Evolutionary conservation across 2,329 filamentous ascomycete genomes (phyloP).

Genomic region (Penicillium sp.): DNA sequence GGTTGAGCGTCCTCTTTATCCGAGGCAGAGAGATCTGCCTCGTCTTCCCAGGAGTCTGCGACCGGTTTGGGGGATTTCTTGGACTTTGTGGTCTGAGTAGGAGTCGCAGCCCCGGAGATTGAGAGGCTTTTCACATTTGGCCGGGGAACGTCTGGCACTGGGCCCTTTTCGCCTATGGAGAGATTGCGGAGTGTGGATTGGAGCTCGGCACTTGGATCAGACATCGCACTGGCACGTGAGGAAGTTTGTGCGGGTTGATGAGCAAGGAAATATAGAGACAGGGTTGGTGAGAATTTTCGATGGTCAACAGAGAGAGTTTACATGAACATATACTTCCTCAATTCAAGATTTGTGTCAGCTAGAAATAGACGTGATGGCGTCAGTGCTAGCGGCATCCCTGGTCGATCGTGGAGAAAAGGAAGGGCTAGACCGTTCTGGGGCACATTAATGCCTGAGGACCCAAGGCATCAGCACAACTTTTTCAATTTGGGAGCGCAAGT

Average conservation of each 20-base stretch:
- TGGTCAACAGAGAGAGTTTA: background rate
- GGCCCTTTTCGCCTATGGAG: constrained; percentile 31
- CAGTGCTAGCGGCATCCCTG: constrained; percentile 21
- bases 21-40: constrained; percentile 52
- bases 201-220: constrained; percentile 29
- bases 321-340: background rate
- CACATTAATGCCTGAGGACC: constrained; percentile 1
- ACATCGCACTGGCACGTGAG: constrained; percentile 16
- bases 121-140: constrained; percentile 14
- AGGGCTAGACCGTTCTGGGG: constrained; percentile 20
- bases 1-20: constrained; percentile 32
- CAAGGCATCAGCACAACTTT: no score
- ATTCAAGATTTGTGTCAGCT: constrained; percentile 6
- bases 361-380: constrained; percentile 23
- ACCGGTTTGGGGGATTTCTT: constrained; percentile 37
- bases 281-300: background rate
- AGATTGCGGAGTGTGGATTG: constrained; percentile 34
- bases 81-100: constrained; percentile 4
- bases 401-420: constrained; percentile 25
- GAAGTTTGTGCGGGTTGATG: background rate
- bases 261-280: background rate
- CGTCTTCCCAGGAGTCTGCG: constrained; percentile 77
- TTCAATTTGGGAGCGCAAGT: no score
- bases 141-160: constrained; percentile 30
- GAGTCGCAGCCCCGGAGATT: background rate